Base-by-base conservation (phyloP, 306 rosid species). In the Pterocarpus santalinus region DNA sequence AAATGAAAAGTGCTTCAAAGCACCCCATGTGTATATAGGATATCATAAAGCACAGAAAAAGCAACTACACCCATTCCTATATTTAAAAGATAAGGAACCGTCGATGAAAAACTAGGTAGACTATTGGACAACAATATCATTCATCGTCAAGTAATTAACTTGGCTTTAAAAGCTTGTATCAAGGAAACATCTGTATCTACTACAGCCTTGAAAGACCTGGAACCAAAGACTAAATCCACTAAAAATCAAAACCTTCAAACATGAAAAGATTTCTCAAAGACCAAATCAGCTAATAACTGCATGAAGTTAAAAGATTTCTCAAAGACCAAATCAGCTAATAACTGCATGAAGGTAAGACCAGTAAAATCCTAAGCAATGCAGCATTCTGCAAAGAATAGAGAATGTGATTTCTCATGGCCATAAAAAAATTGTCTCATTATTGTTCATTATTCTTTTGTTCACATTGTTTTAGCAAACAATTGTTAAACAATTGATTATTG, bases 181-280 rank as follows among this genome's bases (percentile, higher is more conserved):
- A 17, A 22, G 65, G 57, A 60, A 60, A 57, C 36, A 64, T 75
- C 2, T 32, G 16, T 13, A 57, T 58, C 39, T 41, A 11, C 41
- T 43, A 65, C 14, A 17, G 36, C 58, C 85, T 66, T 57, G 10
- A 69, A 75, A 68, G 7, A 28, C 70, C 72, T 11, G 62, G 39
- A 82, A 60, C 58, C 72, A 61, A 64, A 75, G 72, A 76, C 80
- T 13, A 73, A 74, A 57, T 43, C 61, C 80, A 65, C 76, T 17
- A 66, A 44, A 11, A 66, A 13, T 56, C 30, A 17, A 74, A 28
- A 32, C 69, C 43, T 56, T 35, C 41, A 43, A 35, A 17, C 44
- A 56, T 43, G 7, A 57, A 6, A n/a, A 72, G 70, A 56, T 74
- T 65, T 73, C 44, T 55, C 68, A 47, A 39, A 53, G 8, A 43